Evolutionary conservation across 2,329 filamentous ascomycete genomes (phyloP).

Genomic region (Hymenoscyphus linearis): DNA sequence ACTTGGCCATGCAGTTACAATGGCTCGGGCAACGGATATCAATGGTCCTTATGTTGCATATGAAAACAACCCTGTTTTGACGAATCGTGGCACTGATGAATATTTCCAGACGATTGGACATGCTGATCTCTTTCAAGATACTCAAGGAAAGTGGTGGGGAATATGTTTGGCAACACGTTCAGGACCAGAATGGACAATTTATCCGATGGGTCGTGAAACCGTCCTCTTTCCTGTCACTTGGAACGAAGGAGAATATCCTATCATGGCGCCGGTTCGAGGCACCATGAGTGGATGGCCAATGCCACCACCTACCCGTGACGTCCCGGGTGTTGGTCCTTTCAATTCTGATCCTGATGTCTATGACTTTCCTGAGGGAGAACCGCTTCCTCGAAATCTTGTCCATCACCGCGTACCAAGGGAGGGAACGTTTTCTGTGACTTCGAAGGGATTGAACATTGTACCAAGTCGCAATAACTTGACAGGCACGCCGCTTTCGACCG

Average conservation of each 20-base stretch:
- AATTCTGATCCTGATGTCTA: slow-evolving; percentile 39
- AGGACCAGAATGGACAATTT: slow-evolving; percentile 39
- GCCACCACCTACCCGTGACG: slow-evolving; percentile 22
- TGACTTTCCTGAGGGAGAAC: slow-evolving; percentile 38
- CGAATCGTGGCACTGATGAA: slow-evolving; percentile 38
- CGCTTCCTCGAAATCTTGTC: slow-evolving; percentile 48
- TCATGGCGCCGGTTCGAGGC: slow-evolving; percentile 39
- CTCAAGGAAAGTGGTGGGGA: slow-evolving; percentile 47
- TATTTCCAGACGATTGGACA: slow-evolving; percentile 52
- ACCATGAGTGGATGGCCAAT: slow-evolving; percentile 36
- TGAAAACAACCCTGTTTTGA: slow-evolving; percentile 42
- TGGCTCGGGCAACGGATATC: slow-evolving; percentile 40
- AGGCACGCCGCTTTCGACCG: slow-evolving; percentile 44
- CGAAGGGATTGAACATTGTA: slow-evolving; percentile 39
- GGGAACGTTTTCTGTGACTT: slow-evolving; percentile 43
- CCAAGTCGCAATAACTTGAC: slow-evolving; percentile 50
- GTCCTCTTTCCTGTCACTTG: slow-evolving; percentile 45
- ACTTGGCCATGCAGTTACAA: slow-evolving; percentile 43
- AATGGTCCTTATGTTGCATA: slow-evolving; percentile 41
- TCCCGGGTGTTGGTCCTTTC: slow-evolving; percentile 39
- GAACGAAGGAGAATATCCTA: slow-evolving; percentile 44
- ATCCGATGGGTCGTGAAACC: slow-evolving; percentile 51
- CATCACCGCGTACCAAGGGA: slow-evolving; percentile 45
- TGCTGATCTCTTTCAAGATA: slow-evolving; percentile 51
- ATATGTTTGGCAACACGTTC: slow-evolving; percentile 42